Base-by-base conservation (phyloP, 2,329 filamentous ascomycete species). In the Exophiala sideris region DNA sequence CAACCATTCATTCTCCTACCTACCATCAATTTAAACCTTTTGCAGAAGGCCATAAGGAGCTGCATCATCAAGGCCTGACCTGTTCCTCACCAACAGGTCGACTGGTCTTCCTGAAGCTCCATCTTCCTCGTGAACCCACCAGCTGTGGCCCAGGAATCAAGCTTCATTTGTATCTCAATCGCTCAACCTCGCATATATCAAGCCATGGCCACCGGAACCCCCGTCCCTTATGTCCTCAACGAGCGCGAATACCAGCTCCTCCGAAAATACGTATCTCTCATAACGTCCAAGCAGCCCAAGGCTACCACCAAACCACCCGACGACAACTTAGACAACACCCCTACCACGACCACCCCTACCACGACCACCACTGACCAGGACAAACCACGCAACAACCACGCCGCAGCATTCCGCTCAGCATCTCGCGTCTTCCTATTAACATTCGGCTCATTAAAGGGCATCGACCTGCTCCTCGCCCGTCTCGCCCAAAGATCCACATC, bases 381-480 rank as follows among this genome's bases (percentile, higher is more conserved):
- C 52, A 45, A 51, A 35, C 39, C 46, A 21, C 84, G 88, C 62
- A 84, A 86, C 64, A 87, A 86, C 68, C 88, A 88, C 69, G 82
- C 83, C 48, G 79, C 83, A 34, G 85, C 88, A 0, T 77, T 91
- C 41, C 78, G 88, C 50, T 84, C 88, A 57, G 85, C 87, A 48
- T 68, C 89, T 58, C 80, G 88, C 46, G 81, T 90, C 11, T 90
- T 91, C 64, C 67, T 86, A 10, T 79, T 77, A 11, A 86, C 85
- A 0, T 81, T 79, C 46, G 71, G 83, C 29, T 79, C 79, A 11
- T 76, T 88, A 72, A 88, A 86, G 71, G 71, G 82, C 2, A 16
- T 53, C 9, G 47, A 54, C 4, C 40, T 47, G 10, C 40, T 59
- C 56, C 50, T 69, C 60, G 56, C 34, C 21, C 55, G 45, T 16